Evolutionary conservation across 768 basidiomycete species (phyloP).

Genomic region (Strobilomyces dryophilus): DNA sequence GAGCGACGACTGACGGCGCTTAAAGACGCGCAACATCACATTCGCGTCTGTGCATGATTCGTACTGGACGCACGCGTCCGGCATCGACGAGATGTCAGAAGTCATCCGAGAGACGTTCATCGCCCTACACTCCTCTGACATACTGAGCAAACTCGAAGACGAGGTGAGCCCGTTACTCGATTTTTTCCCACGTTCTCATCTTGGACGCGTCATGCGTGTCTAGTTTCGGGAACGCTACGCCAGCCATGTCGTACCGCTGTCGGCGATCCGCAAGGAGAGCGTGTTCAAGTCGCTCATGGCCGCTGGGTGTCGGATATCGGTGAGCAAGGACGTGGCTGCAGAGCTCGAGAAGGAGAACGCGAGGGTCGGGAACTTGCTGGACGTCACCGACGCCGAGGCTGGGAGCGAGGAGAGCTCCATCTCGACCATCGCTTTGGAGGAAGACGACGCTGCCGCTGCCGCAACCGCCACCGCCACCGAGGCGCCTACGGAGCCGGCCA

Average conservation of each 20-base stretch:
- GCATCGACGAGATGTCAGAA: conserved; percentile 83
- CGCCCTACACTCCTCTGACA: conserved; percentile 82
- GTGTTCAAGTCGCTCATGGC: conserved; percentile 39
- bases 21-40: conserved; percentile 64
- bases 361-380: conserved; percentile 33
- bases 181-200: not conserved
- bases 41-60: conserved; percentile 99
- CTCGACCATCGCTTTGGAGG: conserved; percentile 17
- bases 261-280: conserved; percentile 36
- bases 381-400: conserved; percentile 39
- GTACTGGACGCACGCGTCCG: conserved; percentile 94
- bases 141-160: conserved; percentile 62
- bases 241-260: conserved; percentile 61
- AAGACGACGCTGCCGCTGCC: not conserved
- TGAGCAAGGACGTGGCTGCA: conserved; percentile 38
- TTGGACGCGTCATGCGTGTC: not conserved
- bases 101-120: conserved; percentile 94
- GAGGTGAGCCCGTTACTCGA: conserved; percentile 63
- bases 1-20: conserved; percentile 4
- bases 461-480: not conserved
- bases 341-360: conserved; percentile 14
- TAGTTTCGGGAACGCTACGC: conserved; percentile 79
- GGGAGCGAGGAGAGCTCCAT: conserved; percentile 27
- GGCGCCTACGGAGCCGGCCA: not conserved
- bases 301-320: conserved; percentile 45